Base-by-base conservation (phyloP, 371 early-diverging fungal species). In the Umbelopsis sp. region DNA sequence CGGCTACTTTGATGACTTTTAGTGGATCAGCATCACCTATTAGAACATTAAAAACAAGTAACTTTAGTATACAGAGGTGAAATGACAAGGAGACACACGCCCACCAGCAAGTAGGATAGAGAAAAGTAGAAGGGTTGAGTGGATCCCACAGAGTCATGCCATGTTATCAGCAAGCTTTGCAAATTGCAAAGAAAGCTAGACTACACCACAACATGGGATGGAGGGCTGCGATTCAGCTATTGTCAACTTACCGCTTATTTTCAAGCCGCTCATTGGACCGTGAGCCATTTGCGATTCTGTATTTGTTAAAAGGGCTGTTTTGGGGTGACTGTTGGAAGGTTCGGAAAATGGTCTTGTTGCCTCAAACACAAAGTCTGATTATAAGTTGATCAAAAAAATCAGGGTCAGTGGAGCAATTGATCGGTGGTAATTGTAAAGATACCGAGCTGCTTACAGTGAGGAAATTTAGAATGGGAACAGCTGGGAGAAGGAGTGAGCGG, bases 1-100 rank as follows among this genome's bases (percentile, higher is more conserved):
- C 95, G 48, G 74, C 78, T n/a, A 84, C 83, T 57, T 74, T 74
- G 65, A 77, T 70, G 18, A 77, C 71, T 66, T 77, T 85, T 51
- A 77, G 78, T 18, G 85, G 84, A 75, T 87, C 87, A 50, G 84
- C 74, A 65, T 83, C 84, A 38, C 81, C 84, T 83, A 53, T 25
- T 22, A 22, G 22, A 22, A 44, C 63, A 18, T 38, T 64, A 9
- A 72, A 18, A 89, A 50, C 5, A 65, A 35, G 6, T 3, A 9
- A 12, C 14, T 22, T 38, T 63, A 16, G 41, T 65, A 14, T 3
- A 45, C 25, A 25, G 32, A 50, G 46, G 50, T 50, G 6, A 14
- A 50, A 50, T 37, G n/a, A 4, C 66, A 18, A 3, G 29, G 20
- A 16, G n/a, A 35, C n/a, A 35, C n/a, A 32, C 18, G 20, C 50